These are phyloP conservation scores for Malus asiatica DNA, from an alignment of 306 rosid species.

Conservation along the genomic window DNA sequence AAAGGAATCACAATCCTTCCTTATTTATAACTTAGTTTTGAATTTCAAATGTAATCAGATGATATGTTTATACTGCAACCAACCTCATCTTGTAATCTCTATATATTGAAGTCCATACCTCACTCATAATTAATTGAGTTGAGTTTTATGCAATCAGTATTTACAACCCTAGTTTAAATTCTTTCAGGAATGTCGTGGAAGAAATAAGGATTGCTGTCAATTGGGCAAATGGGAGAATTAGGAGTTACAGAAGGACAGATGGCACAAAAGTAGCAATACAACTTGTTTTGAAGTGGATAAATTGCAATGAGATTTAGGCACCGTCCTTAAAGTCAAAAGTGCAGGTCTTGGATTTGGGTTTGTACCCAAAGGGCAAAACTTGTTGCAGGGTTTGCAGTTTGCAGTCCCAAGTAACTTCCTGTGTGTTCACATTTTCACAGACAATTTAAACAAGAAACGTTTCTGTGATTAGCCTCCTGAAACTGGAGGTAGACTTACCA, in stretches of 20 bases:
- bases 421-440: background rate
- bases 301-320: conserved; percentile 7
- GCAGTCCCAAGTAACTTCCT: background rate
- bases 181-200: background rate
- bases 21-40: no score
- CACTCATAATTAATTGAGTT: no score
- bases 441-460: background rate
- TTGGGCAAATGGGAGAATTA: background rate
- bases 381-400: background rate
- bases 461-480: background rate
- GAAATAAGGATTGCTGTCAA: background rate
- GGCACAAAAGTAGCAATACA: background rate
- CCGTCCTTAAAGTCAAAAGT: conserved; percentile 3
- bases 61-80: no score
- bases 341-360: background rate
- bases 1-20: no score
- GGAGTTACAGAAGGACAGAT: background rate
- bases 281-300: background rate
- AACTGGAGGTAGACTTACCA: background rate
- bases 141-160: no score
- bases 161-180: no score
- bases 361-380: background rate
- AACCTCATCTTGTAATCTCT: no score
- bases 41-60: no score
- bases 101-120: no score